Evolutionary conservation across 805 yeast genomes (phyloP), one percentile per base, ranked within the genome.

Genomic region (Kodamaea hsintzibuensis): DNA sequence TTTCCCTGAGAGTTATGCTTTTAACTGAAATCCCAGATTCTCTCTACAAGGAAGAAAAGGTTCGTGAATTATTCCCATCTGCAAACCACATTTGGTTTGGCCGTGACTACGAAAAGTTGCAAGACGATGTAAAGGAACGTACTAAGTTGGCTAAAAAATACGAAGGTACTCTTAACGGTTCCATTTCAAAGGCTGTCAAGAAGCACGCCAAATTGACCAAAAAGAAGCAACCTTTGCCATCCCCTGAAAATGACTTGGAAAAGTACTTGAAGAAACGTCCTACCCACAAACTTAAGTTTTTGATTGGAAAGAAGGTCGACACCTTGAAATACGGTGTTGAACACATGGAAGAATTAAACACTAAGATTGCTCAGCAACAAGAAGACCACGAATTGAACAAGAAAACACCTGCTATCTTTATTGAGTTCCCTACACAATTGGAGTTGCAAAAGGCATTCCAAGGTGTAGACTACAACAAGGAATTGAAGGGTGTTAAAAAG

Each of bases 371-470:
- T 46, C 74, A 78, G 27, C 70, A 76, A 48, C 97, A 90, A 70
- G 63, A 68, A 14, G 70, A 75, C 39, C 80, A 82, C 69, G 79
- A 79, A 48, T 70, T 79, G 7, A 77, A 78, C 56, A 75, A 82
- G 2, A 80, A 80, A 62, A 67, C 80, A 42, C 85, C 88, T 3
- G 82, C 96, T 39, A 93, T 86, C 5, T 90, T 91, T 63, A 69
- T 91, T 53, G 91, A 89, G 65, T 93, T 95, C 70, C 81, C 88
- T 49, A 79, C 89, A 56, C 97, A 91, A 70, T 80, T 88, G 56
- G 96, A 92, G 67, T 87, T 95, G 53, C 98, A 92, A 71, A 80
- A 84, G 60, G 96, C 97, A 47, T 88, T 79, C 70, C 98, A 93
- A 73, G 85, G 90, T n/a, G 71, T 87, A 58, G 86, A 87, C 37